These are phyloP conservation scores for Exobasidium rhododendri DNA, from an alignment of 1,284 basidiomycete species.

Conservation along the genomic window DNA sequence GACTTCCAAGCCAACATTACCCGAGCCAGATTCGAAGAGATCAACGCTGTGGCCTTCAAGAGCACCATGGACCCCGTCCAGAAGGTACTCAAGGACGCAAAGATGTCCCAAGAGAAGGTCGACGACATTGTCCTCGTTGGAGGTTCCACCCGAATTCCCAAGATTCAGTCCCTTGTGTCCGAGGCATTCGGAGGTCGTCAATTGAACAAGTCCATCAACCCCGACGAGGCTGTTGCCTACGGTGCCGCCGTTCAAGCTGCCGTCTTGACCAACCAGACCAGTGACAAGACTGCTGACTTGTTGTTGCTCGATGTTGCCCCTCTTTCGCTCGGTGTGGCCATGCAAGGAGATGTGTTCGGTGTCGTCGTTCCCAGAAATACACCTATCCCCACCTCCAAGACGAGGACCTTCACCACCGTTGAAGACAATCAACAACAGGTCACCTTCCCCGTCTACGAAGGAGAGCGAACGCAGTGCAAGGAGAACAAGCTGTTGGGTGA, in stretches of 20 bases:
- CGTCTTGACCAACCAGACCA: slow-evolving; percentile 55
- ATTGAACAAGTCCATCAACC: slow-evolving; percentile 84
- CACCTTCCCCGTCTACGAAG: slow-evolving; percentile 56
- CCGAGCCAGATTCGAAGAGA: slow-evolving; percentile 98
- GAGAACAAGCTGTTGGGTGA: slow-evolving; percentile 56
- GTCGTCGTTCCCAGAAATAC: slow-evolving; percentile 55
- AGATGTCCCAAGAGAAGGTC: slow-evolving; percentile 94
- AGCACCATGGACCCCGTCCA: slow-evolving; percentile 97
- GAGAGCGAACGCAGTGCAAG: slow-evolving; percentile 55
- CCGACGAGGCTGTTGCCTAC: slow-evolving; percentile 59
- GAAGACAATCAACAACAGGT: slow-evolving; percentile 55
- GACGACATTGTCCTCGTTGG: slow-evolving; percentile 99
- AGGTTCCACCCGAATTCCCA: slow-evolving; percentile 99
- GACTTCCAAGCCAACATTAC: slow-evolving; percentile 54
- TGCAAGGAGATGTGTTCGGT: slow-evolving; percentile 55
- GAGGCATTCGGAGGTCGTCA: slow-evolving; percentile 96
- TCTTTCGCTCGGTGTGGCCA: slow-evolving; percentile 55
- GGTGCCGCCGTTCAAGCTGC: slow-evolving; percentile 55
- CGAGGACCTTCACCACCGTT: slow-evolving; percentile 54
- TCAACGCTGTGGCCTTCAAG: slow-evolving; percentile 90
- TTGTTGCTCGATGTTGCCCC: slow-evolving; percentile 55
- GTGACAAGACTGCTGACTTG: slow-evolving; percentile 55
- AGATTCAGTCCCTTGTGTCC: slow-evolving; percentile 95
- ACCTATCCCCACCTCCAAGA: slow-evolving; percentile 54
- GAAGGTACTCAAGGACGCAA: slow-evolving; percentile 97